These are phyloP conservation scores for Pseudocercospora cruenta DNA, from an alignment of 2,329 filamentous ascomycete genomes.

Conservation along the genomic window DNA sequence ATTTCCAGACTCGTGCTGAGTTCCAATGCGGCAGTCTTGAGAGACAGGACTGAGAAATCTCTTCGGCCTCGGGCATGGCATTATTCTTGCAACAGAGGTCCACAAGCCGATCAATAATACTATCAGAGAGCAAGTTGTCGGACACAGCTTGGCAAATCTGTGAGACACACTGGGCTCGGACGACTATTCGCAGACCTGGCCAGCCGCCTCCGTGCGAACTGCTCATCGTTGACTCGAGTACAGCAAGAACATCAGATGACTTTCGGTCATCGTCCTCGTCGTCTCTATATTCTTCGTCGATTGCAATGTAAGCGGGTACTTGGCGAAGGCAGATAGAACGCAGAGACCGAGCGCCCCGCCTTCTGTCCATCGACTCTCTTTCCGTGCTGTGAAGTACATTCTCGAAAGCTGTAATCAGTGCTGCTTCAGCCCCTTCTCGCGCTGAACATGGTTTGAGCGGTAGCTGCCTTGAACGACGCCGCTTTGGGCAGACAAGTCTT, in stretches of 20 bases:
- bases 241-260: slow-evolving; percentile 43
- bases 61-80: slow-evolving; percentile 12
- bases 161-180: slow-evolving; percentile 46
- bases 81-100: slow-evolving; percentile 7
- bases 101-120: slow-evolving; percentile 15
- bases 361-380: slow-evolving; percentile 17
- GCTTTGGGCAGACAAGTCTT: not conserved
- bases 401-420: slow-evolving; percentile 2
- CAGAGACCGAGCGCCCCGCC: slow-evolving; percentile 43
- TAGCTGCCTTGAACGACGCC: slow-evolving; percentile 9
- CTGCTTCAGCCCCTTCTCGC: slow-evolving; percentile 4
- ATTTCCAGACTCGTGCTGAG: not conserved
- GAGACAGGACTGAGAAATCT: slow-evolving; percentile 8
- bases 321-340: slow-evolving; percentile 44
- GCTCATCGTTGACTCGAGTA: slow-evolving; percentile 44
- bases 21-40: not conserved
- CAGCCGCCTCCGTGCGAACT: slow-evolving; percentile 41
- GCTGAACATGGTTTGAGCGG: slow-evolving; percentile 15
- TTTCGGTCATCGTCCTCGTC: slow-evolving; percentile 39
- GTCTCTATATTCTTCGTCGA: slow-evolving; percentile 40
- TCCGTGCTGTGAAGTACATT: slow-evolving; percentile 9
- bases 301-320: slow-evolving; percentile 46
- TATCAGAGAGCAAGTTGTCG: slow-evolving; percentile 36
- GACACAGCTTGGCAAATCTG: slow-evolving; percentile 43
- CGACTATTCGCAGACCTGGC: slow-evolving; percentile 45